Base-by-base conservation (phyloP, 768 basidiomycete genomes). In the Phaeotremella skinneri region DNA sequence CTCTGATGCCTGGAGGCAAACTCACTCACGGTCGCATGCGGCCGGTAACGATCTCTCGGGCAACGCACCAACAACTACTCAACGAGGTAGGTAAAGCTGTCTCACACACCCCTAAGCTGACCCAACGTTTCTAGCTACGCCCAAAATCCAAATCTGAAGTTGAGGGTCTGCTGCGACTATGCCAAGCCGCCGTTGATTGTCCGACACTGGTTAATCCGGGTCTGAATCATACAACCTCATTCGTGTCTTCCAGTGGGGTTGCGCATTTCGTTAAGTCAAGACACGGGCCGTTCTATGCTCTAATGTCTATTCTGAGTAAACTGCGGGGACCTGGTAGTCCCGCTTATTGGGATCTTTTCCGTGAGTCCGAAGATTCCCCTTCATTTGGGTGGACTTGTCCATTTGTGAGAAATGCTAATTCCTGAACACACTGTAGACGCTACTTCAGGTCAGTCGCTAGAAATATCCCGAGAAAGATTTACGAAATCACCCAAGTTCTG, bases 331-430 rank as follows among this genome's bases (percentile, higher is more conserved):
- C 52, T 25, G 47, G 52, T 21, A 71, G 66, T 50, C 68, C 68
- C 13, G 66, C 66, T 13, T 74, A 70, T 58, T 71, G 68, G 68
- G 72, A 74, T 48, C 31, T 71, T 39, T 69, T 74, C 49, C 58
- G 70, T 72, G 55, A 69, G 68, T 45, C n/a, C n/a, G n/a, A n/a
- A n/a, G n/a, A n/a, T 43, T 5, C 5, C 42, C 9, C 20, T 52
- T 25, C n/a, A n/a, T n/a, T n/a, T n/a, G n/a, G n/a, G n/a, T n/a
- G n/a, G n/a, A n/a, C n/a, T n/a, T n/a, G n/a, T n/a, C n/a, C n/a
- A n/a, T n/a, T n/a, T n/a, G n/a, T n/a, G n/a, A n/a, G n/a, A n/a
- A n/a, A n/a, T n/a, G n/a, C n/a, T n/a, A n/a, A n/a, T n/a, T n/a
- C n/a, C n/a, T n/a, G n/a, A n/a, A n/a, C n/a, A n/a, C n/a, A n/a